Base-by-base conservation (phyloP, 306 rosid genomes). In the Cucumis cinereus region DNA sequence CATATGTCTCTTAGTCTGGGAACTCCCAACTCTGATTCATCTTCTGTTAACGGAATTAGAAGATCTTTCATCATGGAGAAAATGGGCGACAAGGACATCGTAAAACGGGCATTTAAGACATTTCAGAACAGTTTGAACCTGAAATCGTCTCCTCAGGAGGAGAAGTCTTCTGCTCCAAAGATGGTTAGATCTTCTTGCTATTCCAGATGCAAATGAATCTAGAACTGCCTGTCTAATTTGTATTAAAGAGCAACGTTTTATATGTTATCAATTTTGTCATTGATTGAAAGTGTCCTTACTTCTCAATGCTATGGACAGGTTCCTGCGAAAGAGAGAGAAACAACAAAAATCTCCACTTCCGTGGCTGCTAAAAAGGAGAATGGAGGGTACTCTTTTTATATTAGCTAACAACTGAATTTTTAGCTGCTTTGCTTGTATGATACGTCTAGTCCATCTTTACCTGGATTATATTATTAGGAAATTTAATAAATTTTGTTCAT, bases 31-130 rank as follows among this genome's bases (percentile, higher is more conserved):
- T 82, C 82, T 24, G 81, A 77, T 76, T 84, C 89, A 67, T 77
- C 85, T 75, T 82, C 95, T 63, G 84, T 41, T 28, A 72, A 78
- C 23, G 73, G 87, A 15, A 43, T 84, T 85, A 83, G 95, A 81
- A 91, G 84, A 77, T 87, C 96, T 73, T 79, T 81, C 60, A 85
- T 94, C 40, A 91, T 94, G 96, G 96, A 94, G 89, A 86, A 77
- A 63, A 94, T 92, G 98, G 97, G 93, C 70, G 97, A 94, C 77
- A 91, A 91, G 86, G 98, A 91, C 79, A 91, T 91, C 61, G 96
- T 94, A 69, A 91, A 84, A 81, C 88, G 98, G 77, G 98, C 91
- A 81, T 94, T 94, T 59, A 94, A 88, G 87, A 81, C 97, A 20
- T 94, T 94, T 86, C 95, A 91, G 76, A 91, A 88, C 82, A 90